Evolutionary conservation across 116 monocot genomes (phyloP).

Genomic region (Iris pallida): DNA sequence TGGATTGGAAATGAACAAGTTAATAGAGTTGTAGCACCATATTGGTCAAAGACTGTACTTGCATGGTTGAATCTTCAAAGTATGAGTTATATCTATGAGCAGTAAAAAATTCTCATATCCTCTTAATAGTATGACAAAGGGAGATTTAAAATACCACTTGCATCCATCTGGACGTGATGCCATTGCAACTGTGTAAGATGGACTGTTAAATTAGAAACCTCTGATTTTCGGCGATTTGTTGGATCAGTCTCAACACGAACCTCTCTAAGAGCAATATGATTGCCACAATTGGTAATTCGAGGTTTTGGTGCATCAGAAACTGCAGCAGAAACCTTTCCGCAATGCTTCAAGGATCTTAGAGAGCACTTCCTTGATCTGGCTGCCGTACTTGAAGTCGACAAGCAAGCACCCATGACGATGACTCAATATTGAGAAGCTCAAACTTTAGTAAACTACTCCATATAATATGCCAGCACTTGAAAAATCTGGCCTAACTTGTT

Average conservation of each 20-base stretch:
- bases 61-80: too few relatives aligned
- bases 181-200: constrained; percentile 78
- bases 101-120: too few relatives aligned
- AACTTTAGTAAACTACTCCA: not conserved
- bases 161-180: constrained; percentile 67
- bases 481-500: too few relatives aligned
- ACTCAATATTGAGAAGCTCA: not conserved
- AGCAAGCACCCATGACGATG: constrained; percentile 61
- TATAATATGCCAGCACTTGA: constrained; percentile 5
- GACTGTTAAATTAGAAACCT: constrained; percentile 64
- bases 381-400: constrained; percentile 31
- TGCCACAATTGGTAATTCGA: constrained; percentile 19
- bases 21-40: too few relatives aligned
- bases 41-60: too few relatives aligned
- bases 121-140: too few relatives aligned
- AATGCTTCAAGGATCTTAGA: constrained; percentile 25
- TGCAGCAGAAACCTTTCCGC: constrained; percentile 33
- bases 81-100: too few relatives aligned
- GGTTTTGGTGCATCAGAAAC: constrained; percentile 18
- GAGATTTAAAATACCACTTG: constrained; percentile 61
- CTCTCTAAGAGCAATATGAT: constrained; percentile 44
- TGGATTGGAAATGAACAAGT: too few relatives aligned
- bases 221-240: constrained; percentile 43
- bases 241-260: constrained; percentile 57
- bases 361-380: constrained; percentile 19